A percentile compares a stretch with the other conserved stretches of the same genome.
phyloP scores from a whole-genome alignment of 257 asterid genomes.

The Solanum etuberosum region DNA sequence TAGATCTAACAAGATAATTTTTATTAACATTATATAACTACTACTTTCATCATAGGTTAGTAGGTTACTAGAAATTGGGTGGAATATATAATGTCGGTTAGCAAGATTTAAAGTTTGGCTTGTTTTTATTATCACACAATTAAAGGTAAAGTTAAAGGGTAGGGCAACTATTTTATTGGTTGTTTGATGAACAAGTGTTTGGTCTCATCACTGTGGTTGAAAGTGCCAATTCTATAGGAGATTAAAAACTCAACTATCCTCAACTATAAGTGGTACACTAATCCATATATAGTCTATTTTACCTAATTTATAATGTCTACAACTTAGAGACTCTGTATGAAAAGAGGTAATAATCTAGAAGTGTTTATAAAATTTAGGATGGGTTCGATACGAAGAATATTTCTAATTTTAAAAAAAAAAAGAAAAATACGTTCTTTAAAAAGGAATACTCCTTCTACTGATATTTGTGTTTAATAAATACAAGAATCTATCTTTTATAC shows the following conservation, averaged over 20 bases:
- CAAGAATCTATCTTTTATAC: too few species aligned
- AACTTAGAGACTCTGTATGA: not conserved
- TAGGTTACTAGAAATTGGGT: not conserved
- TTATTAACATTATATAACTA: not conserved
- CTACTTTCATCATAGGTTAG: not conserved
- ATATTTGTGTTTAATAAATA: too few species aligned
- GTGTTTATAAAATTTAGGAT: not conserved
- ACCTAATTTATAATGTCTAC: not conserved
- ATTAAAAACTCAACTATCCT: not conserved
- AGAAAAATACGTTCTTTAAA: too few species aligned
- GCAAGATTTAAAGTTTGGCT: not conserved
- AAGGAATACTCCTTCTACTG: too few species aligned
- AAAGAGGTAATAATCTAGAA: not conserved
- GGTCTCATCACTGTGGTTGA: not conserved
- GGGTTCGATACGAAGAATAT: not conserved
- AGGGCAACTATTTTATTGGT: not conserved
- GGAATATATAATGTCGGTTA: not conserved
- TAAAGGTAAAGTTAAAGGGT: not conserved
- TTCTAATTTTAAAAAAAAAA: too few species aligned
- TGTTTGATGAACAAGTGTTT: slow-evolving; percentile 2
- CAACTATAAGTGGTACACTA: not conserved
- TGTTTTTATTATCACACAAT: not conserved
- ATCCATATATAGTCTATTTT: not conserved
- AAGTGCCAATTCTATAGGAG: slow-evolving; percentile 2
- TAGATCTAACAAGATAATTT: not conserved